Evolutionary conservation across 768 basidiomycete species (phyloP).

Genomic region (Rhizopogon vulgaris): DNA sequence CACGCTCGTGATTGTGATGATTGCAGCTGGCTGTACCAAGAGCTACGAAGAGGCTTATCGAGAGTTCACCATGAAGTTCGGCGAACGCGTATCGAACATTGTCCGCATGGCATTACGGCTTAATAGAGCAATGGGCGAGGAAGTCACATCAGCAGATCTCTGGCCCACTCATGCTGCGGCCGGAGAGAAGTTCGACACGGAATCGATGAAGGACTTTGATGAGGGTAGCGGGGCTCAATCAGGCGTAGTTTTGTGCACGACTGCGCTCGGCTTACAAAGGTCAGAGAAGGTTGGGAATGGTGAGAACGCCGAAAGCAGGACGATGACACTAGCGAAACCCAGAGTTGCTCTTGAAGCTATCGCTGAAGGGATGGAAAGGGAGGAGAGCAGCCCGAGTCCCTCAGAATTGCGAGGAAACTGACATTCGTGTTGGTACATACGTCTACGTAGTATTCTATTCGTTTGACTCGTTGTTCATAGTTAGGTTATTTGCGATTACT

Average conservation of each 20-base stretch:
- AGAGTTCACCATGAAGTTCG: slow-evolving; percentile 26
- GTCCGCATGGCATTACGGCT: slow-evolving; percentile 26
- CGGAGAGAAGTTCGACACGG: slow-evolving; percentile 33
- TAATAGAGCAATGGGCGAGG: slow-evolving; percentile 50
- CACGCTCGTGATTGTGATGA: slow-evolving; percentile 36
- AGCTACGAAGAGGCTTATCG: slow-evolving; percentile 26
- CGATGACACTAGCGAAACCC: slow-evolving; percentile 43
- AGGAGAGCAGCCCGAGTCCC: slow-evolving; percentile 2
- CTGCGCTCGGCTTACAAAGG: slow-evolving; percentile 45
- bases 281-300: slow-evolving; percentile 32
- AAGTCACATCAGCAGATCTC: slow-evolving; percentile 51
- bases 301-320: slow-evolving; percentile 41
- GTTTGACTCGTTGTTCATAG: background rate
- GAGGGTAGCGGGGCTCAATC: slow-evolving; percentile 7
- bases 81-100: slow-evolving; percentile 28
- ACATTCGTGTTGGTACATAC: background rate
- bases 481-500: background rate
- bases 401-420: background rate
- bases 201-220: slow-evolving; percentile 43
- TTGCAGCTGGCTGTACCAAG: slow-evolving; percentile 33
- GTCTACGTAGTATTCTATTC: background rate
- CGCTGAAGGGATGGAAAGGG: slow-evolving; percentile 24
- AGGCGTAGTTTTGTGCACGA: slow-evolving; percentile 44
- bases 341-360: slow-evolving; percentile 43
- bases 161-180: slow-evolving; percentile 42